phyloP scores from a whole-genome alignment of 331 rosid species.

The Malus hybrid region DNA sequence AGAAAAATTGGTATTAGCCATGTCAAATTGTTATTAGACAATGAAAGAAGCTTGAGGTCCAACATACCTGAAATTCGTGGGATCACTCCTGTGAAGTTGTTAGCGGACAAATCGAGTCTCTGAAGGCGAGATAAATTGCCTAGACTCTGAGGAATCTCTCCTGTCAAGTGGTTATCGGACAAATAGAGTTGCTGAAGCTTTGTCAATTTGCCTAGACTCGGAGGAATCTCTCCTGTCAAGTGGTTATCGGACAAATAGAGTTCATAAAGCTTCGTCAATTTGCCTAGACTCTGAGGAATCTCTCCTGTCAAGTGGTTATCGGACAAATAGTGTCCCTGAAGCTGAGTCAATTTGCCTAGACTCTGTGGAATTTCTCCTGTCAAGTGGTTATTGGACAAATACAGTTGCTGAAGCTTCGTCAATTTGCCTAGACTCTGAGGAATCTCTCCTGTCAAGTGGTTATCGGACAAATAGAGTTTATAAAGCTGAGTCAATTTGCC shows the following conservation, averaged over 20 bases:
- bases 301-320: slow-evolving; percentile 35
- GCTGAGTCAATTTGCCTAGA: slow-evolving; percentile 30
- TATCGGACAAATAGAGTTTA: too few species aligned
- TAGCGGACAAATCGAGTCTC: slow-evolving; percentile 33
- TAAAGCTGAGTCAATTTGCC: too few species aligned
- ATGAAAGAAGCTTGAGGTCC: slow-evolving; percentile 25
- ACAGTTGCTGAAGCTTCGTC: too few species aligned
- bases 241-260: background rate
- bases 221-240: slow-evolving; percentile 36
- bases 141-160: slow-evolving; percentile 26
- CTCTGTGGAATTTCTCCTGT: slow-evolving; percentile 19
- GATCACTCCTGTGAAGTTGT: slow-evolving; percentile 36
- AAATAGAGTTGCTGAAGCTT: slow-evolving; percentile 22
- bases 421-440: too few species aligned
- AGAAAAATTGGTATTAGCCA: too few species aligned
- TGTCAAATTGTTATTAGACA: background rate
- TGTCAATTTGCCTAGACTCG: slow-evolving; percentile 14
- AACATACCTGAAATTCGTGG: slow-evolving; percentile 10
- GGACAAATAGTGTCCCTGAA: slow-evolving; percentile 20
- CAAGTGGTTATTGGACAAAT: too few species aligned
- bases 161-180: slow-evolving; percentile 34
- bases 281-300: slow-evolving; percentile 16
- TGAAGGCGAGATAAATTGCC: slow-evolving; percentile 11
- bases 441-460: too few species aligned
- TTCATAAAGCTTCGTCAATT: too few species aligned